These are phyloP conservation scores for Ramaria sp. DNA, from an alignment of 768 basidiomycete species.

Conservation along the genomic window DNA sequence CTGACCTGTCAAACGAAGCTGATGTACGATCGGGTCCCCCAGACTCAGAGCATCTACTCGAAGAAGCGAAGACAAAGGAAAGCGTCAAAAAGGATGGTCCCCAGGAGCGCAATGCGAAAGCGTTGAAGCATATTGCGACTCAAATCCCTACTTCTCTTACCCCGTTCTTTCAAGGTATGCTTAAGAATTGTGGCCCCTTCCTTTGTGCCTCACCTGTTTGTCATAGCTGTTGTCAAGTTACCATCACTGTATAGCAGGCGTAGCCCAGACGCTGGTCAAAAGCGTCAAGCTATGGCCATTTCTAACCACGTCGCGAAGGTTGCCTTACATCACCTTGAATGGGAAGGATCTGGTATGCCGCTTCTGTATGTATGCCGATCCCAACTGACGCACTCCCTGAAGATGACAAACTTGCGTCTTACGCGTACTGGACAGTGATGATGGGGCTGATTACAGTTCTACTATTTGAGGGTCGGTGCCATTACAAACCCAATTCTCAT, in stretches of 20 bases:
- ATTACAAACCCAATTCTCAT: neutral
- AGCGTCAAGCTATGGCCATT: slow-evolving; percentile 63
- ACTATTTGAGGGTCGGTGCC: slow-evolving; percentile 45
- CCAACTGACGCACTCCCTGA: slow-evolving; percentile 10
- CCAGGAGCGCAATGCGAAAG: slow-evolving; percentile 56
- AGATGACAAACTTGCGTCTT: slow-evolving; percentile 32
- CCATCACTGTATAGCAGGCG: slow-evolving; percentile 59
- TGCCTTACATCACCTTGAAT: slow-evolving; percentile 57
- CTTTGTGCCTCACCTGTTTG: neutral
- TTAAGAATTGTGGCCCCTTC: neutral
- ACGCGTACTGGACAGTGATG: slow-evolving; percentile 44
- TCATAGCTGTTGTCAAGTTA: slow-evolving; percentile 72
- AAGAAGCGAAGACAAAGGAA: slow-evolving; percentile 19
- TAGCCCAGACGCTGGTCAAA: slow-evolving; percentile 63
- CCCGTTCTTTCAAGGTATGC: slow-evolving; percentile 79
- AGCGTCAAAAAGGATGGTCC: slow-evolving; percentile 25
- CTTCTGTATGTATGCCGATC: neutral
- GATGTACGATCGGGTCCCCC: neutral
- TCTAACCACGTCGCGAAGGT: slow-evolving; percentile 61
- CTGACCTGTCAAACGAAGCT: neutral
- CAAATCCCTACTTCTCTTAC: slow-evolving; percentile 65
- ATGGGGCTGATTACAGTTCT: slow-evolving; percentile 39
- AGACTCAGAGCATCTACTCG: slow-evolving; percentile 14
- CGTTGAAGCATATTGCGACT: slow-evolving; percentile 69
- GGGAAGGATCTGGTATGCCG: slow-evolving; percentile 39